Evolutionary conservation across 2,329 filamentous ascomycete genomes (phyloP), one percentile per base, ranked within the genome.

Genomic region (Akanthomyces muscarius): DNA sequence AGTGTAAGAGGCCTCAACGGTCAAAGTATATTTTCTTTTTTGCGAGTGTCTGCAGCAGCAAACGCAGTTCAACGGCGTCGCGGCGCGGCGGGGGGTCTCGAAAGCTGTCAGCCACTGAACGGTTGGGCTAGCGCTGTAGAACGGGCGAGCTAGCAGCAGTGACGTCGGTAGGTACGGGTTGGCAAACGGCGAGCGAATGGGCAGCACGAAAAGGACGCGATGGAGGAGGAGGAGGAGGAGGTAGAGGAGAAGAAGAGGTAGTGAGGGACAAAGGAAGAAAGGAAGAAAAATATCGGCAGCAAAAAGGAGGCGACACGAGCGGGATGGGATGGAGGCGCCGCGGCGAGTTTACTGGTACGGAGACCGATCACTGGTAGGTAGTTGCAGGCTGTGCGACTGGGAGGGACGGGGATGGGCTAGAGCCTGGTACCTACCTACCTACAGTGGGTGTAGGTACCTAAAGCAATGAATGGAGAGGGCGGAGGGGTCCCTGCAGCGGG

Each of bases 221-320:
- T 21, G 30, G 25, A 53, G 14, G 33, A 38, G 30, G 25, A 53
- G 14, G 33, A 38, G 30, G 48, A 52, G 6, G 48, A 51, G 16
- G 52, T 28, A 5, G 38, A 21, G 41, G 30, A 16, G 30, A 44
- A 38, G 38, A 30, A 42, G 25, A 45, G 38, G 42, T 30, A 30
- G 53, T 38, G 33, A 38, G 10, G 16, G 30, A 55, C 42, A 44
- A 14, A 11, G n/a, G 23, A 41, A 23, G 18, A 52, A 52, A 30
- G 41, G 14, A 33, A 60, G 11, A 14, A n/a, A 50, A 18, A 38
- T 36, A 21, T 36, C 18, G 30, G 41, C 53, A 11, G 41, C 10
- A 18, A 61, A 61, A 50, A 61, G 45, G 50, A 52, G 36, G 25
- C 47, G 50, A 21, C 47, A 45, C 41, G 41, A 56, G 53, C 41